Base-by-base conservation (phyloP, 1,284 basidiomycete genomes). In the Erythrobasidium hasegawianum region DNA sequence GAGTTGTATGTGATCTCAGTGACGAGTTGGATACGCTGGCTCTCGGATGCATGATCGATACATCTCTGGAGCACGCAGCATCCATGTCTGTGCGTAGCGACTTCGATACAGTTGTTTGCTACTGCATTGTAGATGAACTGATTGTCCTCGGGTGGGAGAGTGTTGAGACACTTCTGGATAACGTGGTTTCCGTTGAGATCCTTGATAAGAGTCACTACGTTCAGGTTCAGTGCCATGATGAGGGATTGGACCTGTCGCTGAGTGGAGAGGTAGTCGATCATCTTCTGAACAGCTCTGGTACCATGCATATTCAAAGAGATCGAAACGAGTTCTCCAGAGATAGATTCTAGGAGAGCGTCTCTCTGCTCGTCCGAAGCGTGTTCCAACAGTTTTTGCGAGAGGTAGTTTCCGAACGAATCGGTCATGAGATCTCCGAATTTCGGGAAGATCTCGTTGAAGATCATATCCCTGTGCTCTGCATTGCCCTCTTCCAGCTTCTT, bases 271-370 rank as follows among this genome's bases (percentile, higher is more conserved):
- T 97, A 98, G 79, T 99, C 96, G 72, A 99, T 97, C 93, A 97
- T 98, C 83, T 98, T 98, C 81, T 99, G 96, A 60, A 98, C 96
- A 26, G 96, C 96, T 68, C 96, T 87, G 41, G 96, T 99, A 45
- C 96, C 96, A 79, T 99, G 96, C 96, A 99, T 99, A 81, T 98
- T 99, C 73, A 99, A 83, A 50, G 93, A 97, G 77, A 99, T 98
- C 75, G 89, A 92, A 73, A 99, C 96, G 57, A 99, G 83, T 74
- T 99, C 96, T 75, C 92, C 88, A 39, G 93, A 91, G 58, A 99
- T 95, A 22, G 91, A 93, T 78, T 98, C 95, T 79, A 96, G 97
- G 69, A 98, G 96, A 55, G 93, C 83, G 76, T 94, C 95, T 69
- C 96, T 86, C 77, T 98, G 96, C 75, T 98, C 96, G 75, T 99